Base-by-base conservation (phyloP, 768 basidiomycete genomes). In the Tylopilus rubrobrunneus region DNA sequence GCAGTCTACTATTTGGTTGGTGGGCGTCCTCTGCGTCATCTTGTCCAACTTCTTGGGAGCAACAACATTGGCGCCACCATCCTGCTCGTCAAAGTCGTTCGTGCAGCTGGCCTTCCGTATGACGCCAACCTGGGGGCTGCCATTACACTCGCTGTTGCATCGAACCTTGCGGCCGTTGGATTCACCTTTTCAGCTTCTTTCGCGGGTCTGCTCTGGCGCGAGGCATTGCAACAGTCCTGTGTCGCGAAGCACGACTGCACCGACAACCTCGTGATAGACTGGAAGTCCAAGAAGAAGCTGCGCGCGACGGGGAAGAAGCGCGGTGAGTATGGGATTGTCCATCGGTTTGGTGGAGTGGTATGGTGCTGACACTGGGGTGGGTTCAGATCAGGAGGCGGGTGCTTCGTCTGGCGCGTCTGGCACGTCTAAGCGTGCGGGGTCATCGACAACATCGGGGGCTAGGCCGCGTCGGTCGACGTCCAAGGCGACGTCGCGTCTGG, bases 81-180 rank as follows among this genome's bases (percentile, higher is more conserved):
- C 65, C 78, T 97, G 29, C 80, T 95, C 7, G 29, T 7, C 29
- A 31, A 31, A 10, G 79, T 92, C 40, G 76, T 91, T 8, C 82
- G 81, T 43, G 77, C 76, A 3, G 76, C 81, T 1, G 51, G 47
- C 0, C 53, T 68, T 27, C 62, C 65, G n/a, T 48, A 15, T 7
- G 68, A 79, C 4, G 67, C 73, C 19, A 48, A 59, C 7, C 76
- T 79, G n/a, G 84, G 80, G 1, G 86, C 83, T 1, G 84, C 80
- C 1, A 79, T 85, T 37, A 15, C 15, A 37, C 36, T 37, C 1
- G 36, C 6, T 1, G 36, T 37, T 37, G 36, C 14, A 5, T 87
- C 84, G 51, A 97, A 97, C 69, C 86, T 92, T 33, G 95, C 95
- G 14, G 95, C 94, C 1, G 87, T 95, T 59, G 88, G 85, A 56